Evolutionary conservation across 148 eudicot genomes (phyloP).

Genomic region (Pouteria glomerata): DNA sequence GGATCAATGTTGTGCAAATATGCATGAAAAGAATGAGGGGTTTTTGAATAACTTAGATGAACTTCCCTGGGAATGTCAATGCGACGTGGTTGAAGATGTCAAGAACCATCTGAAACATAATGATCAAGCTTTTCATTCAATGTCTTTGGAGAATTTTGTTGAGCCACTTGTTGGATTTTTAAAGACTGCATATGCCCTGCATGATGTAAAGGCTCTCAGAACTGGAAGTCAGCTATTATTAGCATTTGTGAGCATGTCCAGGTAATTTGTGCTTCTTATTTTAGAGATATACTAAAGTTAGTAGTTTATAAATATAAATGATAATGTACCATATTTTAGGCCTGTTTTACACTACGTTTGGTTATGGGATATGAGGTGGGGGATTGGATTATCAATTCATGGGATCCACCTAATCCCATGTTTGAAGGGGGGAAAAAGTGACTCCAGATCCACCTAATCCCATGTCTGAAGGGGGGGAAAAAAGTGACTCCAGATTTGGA

Average conservation of each 20-base stretch:
- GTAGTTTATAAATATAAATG: too few species aligned
- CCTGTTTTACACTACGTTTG: too few species aligned
- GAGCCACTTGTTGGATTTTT: constrained; percentile 53
- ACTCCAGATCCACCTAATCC: too few species aligned
- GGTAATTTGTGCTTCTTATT: constrained; percentile 36
- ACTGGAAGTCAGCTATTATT: constrained; percentile 47
- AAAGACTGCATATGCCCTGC: constrained; percentile 36
- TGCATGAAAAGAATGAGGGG: constrained; percentile 27
- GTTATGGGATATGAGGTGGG: too few species aligned
- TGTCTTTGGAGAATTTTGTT: constrained; percentile 43
- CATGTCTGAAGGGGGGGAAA: too few species aligned
- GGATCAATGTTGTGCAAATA: constrained; percentile 20
- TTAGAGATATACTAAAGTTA: too few species aligned
- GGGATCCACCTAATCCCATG: too few species aligned
- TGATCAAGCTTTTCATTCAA: constrained; percentile 30
- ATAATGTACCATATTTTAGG: too few species aligned
- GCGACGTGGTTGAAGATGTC: too few species aligned
- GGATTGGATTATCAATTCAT: too few species aligned
- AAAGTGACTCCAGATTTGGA: too few species aligned
- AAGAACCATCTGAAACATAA: background rate
- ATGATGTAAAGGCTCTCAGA: constrained; percentile 48
- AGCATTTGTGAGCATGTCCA: constrained; percentile 41
- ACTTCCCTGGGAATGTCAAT: constrained; percentile 67
- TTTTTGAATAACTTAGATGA: constrained; percentile 33
- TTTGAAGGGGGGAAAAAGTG: too few species aligned